Conservation (phyloP, 331 rosid species). For the Cucumis variabilis region DNA sequence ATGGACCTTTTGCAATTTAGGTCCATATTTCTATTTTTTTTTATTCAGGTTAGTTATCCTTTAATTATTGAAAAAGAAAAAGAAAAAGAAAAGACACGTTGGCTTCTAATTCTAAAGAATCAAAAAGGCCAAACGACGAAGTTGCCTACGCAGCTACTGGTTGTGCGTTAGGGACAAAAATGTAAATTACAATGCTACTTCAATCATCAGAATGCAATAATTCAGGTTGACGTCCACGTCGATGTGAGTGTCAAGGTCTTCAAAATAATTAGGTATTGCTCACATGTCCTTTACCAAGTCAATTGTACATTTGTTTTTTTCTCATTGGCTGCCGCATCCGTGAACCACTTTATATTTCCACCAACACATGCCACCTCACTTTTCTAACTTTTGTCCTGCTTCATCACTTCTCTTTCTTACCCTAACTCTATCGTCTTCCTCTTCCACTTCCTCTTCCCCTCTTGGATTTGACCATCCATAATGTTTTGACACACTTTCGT, state of each 20-base stretch:
- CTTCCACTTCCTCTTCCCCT: no score
- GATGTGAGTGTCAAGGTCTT: background rate
- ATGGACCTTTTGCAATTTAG: no score
- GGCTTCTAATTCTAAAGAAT: background rate
- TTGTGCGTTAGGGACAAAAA: background rate
- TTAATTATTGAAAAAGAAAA: no score
- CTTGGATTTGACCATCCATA: no score
- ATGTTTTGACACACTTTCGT: no score
- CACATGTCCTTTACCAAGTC: constrained; percentile 20
- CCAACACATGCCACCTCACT: background rate
- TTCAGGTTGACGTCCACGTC: background rate
- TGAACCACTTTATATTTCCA: background rate
- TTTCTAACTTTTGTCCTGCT: background rate
- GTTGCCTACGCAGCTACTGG: background rate
- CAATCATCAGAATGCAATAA: background rate
- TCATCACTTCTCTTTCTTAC: no score
- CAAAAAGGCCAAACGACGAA: background rate
- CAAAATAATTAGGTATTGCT: background rate
- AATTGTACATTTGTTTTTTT: background rate
- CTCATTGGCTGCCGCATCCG: background rate
- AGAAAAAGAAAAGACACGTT: no score
- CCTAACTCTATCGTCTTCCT: no score
- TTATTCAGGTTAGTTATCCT: no score
- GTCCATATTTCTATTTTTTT: no score
- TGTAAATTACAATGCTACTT: background rate